Evolutionary conservation across 1,284 basidiomycete species (phyloP), one percentile per base, ranked within the genome.

Genomic region (Ustilago hordei): DNA sequence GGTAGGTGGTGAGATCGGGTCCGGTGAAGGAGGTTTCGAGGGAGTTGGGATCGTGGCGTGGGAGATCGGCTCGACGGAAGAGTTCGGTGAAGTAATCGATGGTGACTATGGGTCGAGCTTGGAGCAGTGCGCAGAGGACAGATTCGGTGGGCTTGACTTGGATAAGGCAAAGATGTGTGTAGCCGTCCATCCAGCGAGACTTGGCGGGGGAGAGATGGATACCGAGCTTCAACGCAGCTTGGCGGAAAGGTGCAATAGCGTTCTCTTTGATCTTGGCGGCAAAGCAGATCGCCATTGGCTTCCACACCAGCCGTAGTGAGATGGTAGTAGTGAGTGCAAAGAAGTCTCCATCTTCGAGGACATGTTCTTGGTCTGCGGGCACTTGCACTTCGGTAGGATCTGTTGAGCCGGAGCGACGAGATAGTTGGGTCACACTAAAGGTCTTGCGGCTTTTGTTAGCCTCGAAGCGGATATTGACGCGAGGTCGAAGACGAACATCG

Each of bases 321-420:
- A 78, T 78, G 34, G 76, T 78, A 28, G 68, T 78, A 7, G 72
- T 78, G 53, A 78, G 76, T 0, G 63, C 62, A 31, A 78, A 78
- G 0, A 72, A 64, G 50, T 68, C 69, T 19, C 72, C 72, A 58
- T 75, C 47, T 6, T 64, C 11, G 31, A 78, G 62, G 19, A n/a
- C 54, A 31, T 66, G 59, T 9, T 69, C 59, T 19, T 69, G 59
- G 9, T 75, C 64, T 32, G 72, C 62, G 3, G 65, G 65, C 3
- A 78, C 63, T 38, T 65, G 59, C 13, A 69, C 63, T 17, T 75
- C 72, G 32, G 48, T 64, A 1, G 61, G 54, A 9, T 68, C 68
- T 9, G 64, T 34, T 28, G 34, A 19, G 5, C 28, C 48, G 15
- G 55, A 36, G 8, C 38, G 62, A 54, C 36, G 55, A 28, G 8